Conservation (phyloP, 331 rosid species). For the Stylosanthes scabra region DNA sequence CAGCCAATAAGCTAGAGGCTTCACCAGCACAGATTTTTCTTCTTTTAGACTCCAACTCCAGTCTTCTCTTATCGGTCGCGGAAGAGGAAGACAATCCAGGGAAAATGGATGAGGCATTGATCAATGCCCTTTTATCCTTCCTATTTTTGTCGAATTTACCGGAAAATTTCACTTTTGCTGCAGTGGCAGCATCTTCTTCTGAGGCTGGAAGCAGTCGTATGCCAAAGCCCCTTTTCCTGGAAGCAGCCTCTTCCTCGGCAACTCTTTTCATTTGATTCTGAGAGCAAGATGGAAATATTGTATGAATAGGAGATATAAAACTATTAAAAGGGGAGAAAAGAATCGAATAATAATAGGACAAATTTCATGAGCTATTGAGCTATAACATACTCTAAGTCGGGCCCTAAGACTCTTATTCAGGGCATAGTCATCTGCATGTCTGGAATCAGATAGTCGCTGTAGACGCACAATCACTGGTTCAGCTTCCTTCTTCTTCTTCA, state of each 20-base stretch:
- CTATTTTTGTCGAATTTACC: constrained; percentile 64
- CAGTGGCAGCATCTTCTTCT: constrained; percentile 60
- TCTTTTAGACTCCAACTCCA: constrained; percentile 73
- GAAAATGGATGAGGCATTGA: constrained; percentile 67
- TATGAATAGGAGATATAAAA: neutral
- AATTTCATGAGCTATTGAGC: constrained; percentile 33
- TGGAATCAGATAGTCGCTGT: constrained; percentile 71
- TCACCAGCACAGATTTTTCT: constrained; percentile 68
- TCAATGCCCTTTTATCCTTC: constrained; percentile 73
- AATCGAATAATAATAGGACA: constrained; percentile 11
- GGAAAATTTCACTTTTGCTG: constrained; percentile 62
- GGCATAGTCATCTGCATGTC: constrained; percentile 70
- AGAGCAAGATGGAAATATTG: constrained; percentile 15
- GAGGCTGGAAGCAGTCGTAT: constrained; percentile 71
- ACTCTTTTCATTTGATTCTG: constrained; percentile 88
- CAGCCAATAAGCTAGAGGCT: constrained; percentile 61
- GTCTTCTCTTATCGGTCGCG: constrained; percentile 46
- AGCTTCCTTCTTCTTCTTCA: constrained; percentile 83
- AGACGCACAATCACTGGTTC: constrained; percentile 80
- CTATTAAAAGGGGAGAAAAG: constrained; percentile 10
- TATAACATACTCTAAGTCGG: constrained; percentile 69
- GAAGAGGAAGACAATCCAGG: constrained; percentile 53
- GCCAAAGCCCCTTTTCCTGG: constrained; percentile 67
- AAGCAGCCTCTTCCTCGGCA: constrained; percentile 76
- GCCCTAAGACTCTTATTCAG: constrained; percentile 70